A percentile compares a stretch with the other conserved stretches of the same genome.
Conservation (phyloP, 73 alveolate species). For the Paramecium caudatum region DNA sequence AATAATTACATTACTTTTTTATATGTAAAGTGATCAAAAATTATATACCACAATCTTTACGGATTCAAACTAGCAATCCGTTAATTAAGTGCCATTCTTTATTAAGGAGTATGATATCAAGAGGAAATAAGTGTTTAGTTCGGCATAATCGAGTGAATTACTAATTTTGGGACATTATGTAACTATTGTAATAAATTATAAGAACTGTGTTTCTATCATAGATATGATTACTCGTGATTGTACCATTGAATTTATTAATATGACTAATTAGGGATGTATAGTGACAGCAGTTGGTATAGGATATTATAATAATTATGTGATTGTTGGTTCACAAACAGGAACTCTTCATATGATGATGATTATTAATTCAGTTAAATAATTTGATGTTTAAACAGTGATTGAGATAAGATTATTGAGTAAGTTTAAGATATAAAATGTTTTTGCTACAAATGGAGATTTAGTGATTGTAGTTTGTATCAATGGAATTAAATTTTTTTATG, state of each 20-base stretch:
- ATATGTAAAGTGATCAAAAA: slow-evolving; percentile 8
- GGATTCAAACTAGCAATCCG: neutral
- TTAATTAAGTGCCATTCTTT: slow-evolving; percentile 10
- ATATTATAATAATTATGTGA: slow-evolving; percentile 48
- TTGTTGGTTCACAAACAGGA: slow-evolving; percentile 21
- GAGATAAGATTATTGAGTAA: neutral
- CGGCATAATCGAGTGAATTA: slow-evolving; percentile 35
- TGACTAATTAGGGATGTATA: neutral
- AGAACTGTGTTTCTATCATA: neutral
- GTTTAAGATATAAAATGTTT: neutral
- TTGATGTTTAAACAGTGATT: neutral
- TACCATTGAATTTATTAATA: neutral
- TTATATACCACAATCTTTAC: slow-evolving; percentile 10
- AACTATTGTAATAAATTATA: neutral
- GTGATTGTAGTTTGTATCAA: neutral
- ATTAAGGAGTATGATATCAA: neutral
- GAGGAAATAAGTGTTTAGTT: neutral
- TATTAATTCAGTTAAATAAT: neutral
- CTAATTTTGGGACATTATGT: slow-evolving; percentile 54
- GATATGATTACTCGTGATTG: slow-evolving; percentile 18
- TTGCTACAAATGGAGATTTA: slow-evolving; percentile 38
- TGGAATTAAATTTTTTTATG: neutral
- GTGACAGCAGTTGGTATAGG: slow-evolving; percentile 28
- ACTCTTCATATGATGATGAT: neutral
- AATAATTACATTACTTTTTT: too few species aligned